Evolutionary conservation across 352 stramenopile species (phyloP), one percentile per base, ranked within the genome.

Genomic region (Phytopythium ostracodes): DNA sequence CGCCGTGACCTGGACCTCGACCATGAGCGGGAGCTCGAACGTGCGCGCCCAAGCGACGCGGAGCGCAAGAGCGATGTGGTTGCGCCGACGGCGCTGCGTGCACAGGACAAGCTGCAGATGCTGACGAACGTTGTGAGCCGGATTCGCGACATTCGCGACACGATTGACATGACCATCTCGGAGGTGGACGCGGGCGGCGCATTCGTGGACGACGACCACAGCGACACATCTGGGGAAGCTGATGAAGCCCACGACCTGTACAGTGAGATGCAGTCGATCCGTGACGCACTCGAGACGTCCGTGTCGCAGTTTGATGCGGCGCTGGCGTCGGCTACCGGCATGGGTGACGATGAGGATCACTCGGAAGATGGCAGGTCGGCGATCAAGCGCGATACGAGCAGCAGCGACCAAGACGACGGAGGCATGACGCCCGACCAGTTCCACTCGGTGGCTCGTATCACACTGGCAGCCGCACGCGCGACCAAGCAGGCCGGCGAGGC

Each of bases 81-180:
- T 22, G 56, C 60, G 10, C 47, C 66, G 55, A 36, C 65, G 46
- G 15, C 27, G 58, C 35, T 65, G 31, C 65, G 72, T 25, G 67
- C 73, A 12, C 77, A 77, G 58, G 81, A 87, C 50, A 81, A 84
- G 14, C 63, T 88, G 55, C 60, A 73, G 27, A 78, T 76, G 27
- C 64, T 90, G 2, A 82, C 79, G 9, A 64, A 85, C 17, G 73
- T 91, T 25, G 81, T 91, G 36, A 78, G 71, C 20, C 77, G 84
- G 40, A 91, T 91, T 43, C 81, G 81, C 1, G 70, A 84, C 24
- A 76, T 86, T 24, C 77, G 79, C 14, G 79, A 88, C 20, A 91
- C 81, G 0, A 91, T 91, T 44, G 86, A 88, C 51, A 60, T 87
- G 12, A 78, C 78, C 0, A 82, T 88, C 56, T 84, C 81, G 0